Percentiles rank a stretch among this genome's conserved stretches.
These are phyloP conservation scores for Leccinum aurantiacum DNA, from an alignment of 768 basidiomycete species.

Conservation along the genomic window DNA sequence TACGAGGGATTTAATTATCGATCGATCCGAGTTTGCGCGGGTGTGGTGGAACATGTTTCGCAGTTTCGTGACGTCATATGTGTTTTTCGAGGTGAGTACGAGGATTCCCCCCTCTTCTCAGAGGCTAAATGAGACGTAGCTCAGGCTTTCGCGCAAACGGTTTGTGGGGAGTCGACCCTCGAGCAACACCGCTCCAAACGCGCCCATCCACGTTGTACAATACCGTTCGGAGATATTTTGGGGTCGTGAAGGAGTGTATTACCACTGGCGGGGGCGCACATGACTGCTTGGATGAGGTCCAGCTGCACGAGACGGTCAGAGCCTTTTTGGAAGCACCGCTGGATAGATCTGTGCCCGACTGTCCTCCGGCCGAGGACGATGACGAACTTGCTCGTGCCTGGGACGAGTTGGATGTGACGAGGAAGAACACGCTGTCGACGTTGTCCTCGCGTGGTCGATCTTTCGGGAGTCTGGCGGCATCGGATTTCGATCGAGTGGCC, in stretches of 20 bases:
- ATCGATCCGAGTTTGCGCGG: conserved; percentile 67
- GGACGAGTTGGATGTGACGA: conserved; percentile 44
- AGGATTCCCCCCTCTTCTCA: neutral
- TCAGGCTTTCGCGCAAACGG: conserved; percentile 79
- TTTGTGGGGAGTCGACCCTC: conserved; percentile 54
- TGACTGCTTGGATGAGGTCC: conserved; percentile 70
- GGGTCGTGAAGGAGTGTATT: conserved; percentile 71
- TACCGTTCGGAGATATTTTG: conserved; percentile 63
- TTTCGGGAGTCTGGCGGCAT: conserved; percentile 44
- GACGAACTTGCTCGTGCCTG: conserved; percentile 47
- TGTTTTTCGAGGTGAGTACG: conserved; percentile 76
- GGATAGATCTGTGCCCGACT: conserved; percentile 51
- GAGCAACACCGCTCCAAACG: conserved; percentile 40
- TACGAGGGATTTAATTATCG: conserved; percentile 70
- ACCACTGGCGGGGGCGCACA: conserved; percentile 72
- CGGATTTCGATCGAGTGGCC: conserved; percentile 59
- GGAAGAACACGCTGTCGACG: conserved; percentile 34
- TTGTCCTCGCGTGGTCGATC: conserved; percentile 35
- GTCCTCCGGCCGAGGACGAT: conserved; percentile 35
- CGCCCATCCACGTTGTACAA: conserved; percentile 47
- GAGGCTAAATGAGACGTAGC: conserved; percentile 9
- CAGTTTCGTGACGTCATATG: conserved; percentile 76
- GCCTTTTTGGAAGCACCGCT: conserved; percentile 60
- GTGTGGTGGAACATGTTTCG: conserved; percentile 86
- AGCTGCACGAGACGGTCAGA: conserved; percentile 57